Evolutionary conservation across 2,329 filamentous ascomycete genomes (phyloP).

Genomic region (Neoscytalidium dimidiatum): DNA sequence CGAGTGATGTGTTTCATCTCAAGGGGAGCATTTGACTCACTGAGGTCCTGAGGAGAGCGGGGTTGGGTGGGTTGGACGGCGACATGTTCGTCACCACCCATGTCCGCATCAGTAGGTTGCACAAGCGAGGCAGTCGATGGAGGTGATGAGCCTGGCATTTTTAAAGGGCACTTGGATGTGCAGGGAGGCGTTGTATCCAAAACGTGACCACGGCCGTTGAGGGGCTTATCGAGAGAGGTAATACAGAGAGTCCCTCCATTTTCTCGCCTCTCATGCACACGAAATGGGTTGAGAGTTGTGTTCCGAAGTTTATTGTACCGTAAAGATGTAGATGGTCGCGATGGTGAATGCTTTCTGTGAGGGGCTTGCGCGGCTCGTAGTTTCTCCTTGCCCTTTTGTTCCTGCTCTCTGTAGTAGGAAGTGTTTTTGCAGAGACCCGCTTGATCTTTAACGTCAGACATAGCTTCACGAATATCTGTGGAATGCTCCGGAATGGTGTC

Average conservation of each 20-base stretch:
- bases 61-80: neutral
- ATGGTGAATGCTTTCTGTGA: neutral
- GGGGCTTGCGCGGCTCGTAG: neutral
- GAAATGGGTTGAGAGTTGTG: neutral
- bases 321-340: neutral
- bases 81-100: neutral
- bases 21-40: neutral
- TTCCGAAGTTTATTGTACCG: neutral
- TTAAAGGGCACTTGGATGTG: too few species aligned
- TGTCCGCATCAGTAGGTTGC: neutral
- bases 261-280: too few species aligned
- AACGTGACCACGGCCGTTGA: too few species aligned
- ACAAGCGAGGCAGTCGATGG: neutral
- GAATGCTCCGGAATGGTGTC: neutral
- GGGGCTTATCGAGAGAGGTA: too few species aligned
- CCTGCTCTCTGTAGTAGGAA: neutral
- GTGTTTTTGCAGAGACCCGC: neutral
- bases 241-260: too few species aligned
- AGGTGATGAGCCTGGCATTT: too few species aligned
- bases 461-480: neutral
- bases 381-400: neutral
- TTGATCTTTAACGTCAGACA: neutral
- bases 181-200: too few species aligned
- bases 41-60: neutral
- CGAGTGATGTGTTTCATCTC: neutral